phyloP scores from a whole-genome alignment of 352 stramenopile species.

The Phytophthora multivora region DNA sequence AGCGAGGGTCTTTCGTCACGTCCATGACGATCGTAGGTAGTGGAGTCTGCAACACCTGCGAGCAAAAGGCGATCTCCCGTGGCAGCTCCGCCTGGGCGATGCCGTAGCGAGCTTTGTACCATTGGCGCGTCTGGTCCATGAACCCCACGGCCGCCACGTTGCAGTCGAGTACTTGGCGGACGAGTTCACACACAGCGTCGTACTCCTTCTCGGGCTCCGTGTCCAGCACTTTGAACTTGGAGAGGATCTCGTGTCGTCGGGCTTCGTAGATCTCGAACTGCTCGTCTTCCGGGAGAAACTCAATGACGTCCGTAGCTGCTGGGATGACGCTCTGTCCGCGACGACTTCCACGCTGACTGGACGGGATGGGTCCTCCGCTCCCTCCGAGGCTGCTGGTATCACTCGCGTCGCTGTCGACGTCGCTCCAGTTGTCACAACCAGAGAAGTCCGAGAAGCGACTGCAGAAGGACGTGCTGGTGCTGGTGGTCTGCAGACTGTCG shows the following conservation, averaged over 20 bases:
- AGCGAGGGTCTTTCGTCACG: slow-evolving; percentile 80
- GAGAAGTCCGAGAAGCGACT: slow-evolving; percentile 54
- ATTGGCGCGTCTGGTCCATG: slow-evolving; percentile 62
- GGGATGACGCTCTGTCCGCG: slow-evolving; percentile 5
- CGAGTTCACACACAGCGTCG: slow-evolving; percentile 75
- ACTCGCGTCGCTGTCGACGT: slow-evolving; percentile 39
- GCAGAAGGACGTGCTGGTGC: slow-evolving; percentile 40
- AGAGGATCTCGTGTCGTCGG: slow-evolving; percentile 48
- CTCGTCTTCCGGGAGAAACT: slow-evolving; percentile 51
- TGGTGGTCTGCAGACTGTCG: slow-evolving; percentile 43
- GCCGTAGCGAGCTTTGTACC: slow-evolving; percentile 77
- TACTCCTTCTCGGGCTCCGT: slow-evolving; percentile 59
- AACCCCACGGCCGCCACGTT: slow-evolving; percentile 72
- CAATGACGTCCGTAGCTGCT: slow-evolving; percentile 37
- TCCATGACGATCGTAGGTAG: slow-evolving; percentile 84
- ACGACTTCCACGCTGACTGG: slow-evolving; percentile 24
- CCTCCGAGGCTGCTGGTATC: slow-evolving; percentile 37
- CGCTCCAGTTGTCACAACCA: slow-evolving; percentile 35
- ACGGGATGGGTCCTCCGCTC: slow-evolving; percentile 14
- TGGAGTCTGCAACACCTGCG: slow-evolving; percentile 48
- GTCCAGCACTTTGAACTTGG: slow-evolving; percentile 49
- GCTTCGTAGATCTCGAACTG: slow-evolving; percentile 57
- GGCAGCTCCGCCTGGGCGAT: slow-evolving; percentile 68
- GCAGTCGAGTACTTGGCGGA: slow-evolving; percentile 61
- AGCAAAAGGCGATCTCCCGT: slow-evolving; percentile 71